Base-by-base conservation (phyloP, 2,329 filamentous ascomycete species). In the Fusarium liriodendri region DNA sequence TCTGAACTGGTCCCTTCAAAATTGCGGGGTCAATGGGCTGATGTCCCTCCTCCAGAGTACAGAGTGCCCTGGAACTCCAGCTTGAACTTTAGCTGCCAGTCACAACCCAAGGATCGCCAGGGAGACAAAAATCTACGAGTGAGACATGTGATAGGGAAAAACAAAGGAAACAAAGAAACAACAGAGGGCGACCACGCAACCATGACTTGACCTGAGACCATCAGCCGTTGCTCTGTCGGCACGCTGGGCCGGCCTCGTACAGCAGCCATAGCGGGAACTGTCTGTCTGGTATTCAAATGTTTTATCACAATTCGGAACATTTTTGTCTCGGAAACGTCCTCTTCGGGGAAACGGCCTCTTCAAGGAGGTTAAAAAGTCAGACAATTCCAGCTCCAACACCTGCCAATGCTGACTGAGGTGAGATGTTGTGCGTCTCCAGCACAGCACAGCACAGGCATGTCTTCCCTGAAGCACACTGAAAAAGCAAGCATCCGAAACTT, bases 401-500 rank as follows among this genome's bases (percentile, higher is more conserved):
- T 59, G 33, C 27, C 33, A 4, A 35, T 33, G 27, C 50, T 54
- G 50, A 32, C 50, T 14, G 18, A 54, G 11, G 59, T 22, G 50
- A 54, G 22, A 42, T 22, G 27, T 25, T 22, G 50, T 29, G 27
- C 27, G 18, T 20, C 27, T 20, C 50, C 27, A 29, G 18, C 50
- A 25, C 29, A 47, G 33, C 13, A n/a, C 27, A 29, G 10, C 47
- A 20, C 29, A 57, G 33, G 27, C 40, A 45, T 47, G 16, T 38
- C 60, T 50, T 10, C 60, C 38, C 25, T 9, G 25, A 59, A 33
- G 29, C 16, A 45, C 14, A 50, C 13, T 9, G 18, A 25, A 69
- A 69, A 35, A 38, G 68, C 60, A 66, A 66, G 25, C 35, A 73
- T 60, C 72, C 72, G 69, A 75, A 75, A 61, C 52, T 70, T 59